These are phyloP conservation scores for Curvularia lunata DNA, from an alignment of 2,329 filamentous ascomycete genomes.

Conservation along the genomic window DNA sequence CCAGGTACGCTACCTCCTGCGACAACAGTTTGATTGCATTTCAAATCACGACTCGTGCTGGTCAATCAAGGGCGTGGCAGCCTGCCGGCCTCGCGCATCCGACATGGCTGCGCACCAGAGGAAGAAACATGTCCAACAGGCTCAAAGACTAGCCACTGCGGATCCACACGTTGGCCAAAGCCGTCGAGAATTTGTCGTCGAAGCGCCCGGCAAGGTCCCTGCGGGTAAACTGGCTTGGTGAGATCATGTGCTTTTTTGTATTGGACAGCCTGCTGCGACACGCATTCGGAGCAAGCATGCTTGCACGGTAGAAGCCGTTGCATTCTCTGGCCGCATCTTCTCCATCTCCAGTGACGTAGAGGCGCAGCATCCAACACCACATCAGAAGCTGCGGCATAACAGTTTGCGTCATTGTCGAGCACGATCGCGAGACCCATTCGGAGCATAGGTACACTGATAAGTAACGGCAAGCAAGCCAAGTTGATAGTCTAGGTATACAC, in stretches of 20 bases:
- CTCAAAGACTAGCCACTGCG: slow-evolving; percentile 6
- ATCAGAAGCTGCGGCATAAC: not conserved
- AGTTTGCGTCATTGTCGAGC: not conserved
- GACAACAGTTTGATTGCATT: slow-evolving; percentile 21
- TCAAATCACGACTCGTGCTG: slow-evolving; percentile 17
- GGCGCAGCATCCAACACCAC: not conserved
- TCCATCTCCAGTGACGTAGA: not conserved
- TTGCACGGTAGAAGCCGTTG: not conserved
- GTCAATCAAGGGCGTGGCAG: slow-evolving; percentile 12
- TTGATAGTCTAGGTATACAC: not conserved
- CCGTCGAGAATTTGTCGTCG: slow-evolving; percentile 9
- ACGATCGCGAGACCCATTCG: not conserved
- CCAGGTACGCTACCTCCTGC: slow-evolving; percentile 9
- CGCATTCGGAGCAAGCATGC: not conserved
- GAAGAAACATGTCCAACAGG: slow-evolving; percentile 34
- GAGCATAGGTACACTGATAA: not conserved
- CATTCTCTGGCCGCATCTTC: not conserved
- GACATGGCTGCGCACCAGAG: slow-evolving; percentile 22
- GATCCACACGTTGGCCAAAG: slow-evolving; percentile 13
- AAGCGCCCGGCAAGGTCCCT: slow-evolving; percentile 12
- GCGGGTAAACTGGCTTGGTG: slow-evolving; percentile 10
- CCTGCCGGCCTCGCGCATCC: slow-evolving; percentile 13
- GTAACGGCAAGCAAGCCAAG: not conserved
- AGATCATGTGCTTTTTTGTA: not conserved
- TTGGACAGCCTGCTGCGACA: not conserved